Evolutionary conservation across 345 rosid species (phyloP), one percentile per base, ranked within the genome.

Genomic region (Pistacia atlantica): DNA sequence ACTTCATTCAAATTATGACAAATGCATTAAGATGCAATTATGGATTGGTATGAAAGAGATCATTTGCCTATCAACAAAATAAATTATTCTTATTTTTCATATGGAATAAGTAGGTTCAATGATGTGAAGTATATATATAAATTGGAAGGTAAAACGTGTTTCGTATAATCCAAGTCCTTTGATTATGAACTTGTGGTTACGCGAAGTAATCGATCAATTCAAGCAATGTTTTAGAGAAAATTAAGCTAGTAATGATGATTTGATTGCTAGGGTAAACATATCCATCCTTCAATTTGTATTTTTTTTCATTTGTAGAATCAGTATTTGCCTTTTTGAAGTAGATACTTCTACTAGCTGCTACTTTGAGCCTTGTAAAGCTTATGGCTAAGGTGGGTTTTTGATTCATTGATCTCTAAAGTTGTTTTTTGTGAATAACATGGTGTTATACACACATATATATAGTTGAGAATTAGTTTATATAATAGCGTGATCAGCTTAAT

Each of bases 1-100:
- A 77, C 72, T 71, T 80, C 82, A 77, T 75, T 77, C 82, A 82
- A 77, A 84, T 77, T 79, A 84, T 79, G 72, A 76, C 25, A 48
- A 68, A 73, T 75, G 71, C 70, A 82, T 73, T 65, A 74, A 71
- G 45, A 65, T 81, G 76, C 83, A 79, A 78, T 85, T 58, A 85
- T 81, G 83, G 56, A 82, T 73, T 65, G 69, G 56, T 71, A 22
- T 77, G 77, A 78, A 48, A 69, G 55, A 62, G 67, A 59, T 78
- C 68, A 59, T 52, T 69, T 71, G 65, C 79, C 80, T 68, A 76
- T 77, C 59, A 35, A 22, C 75, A 73, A 82, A 85, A 80, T 77
- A 81, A 85, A 54, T 62, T 78, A 74, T 54, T 62, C 35, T 56
- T 74, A 11, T 56, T 69, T n/a, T 79, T 62, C 69, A 74, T 71